Evolutionary conservation across 2,329 filamentous ascomycete genomes (phyloP), one percentile per base, ranked within the genome.

Genomic region (Alternaria consortialis): DNA sequence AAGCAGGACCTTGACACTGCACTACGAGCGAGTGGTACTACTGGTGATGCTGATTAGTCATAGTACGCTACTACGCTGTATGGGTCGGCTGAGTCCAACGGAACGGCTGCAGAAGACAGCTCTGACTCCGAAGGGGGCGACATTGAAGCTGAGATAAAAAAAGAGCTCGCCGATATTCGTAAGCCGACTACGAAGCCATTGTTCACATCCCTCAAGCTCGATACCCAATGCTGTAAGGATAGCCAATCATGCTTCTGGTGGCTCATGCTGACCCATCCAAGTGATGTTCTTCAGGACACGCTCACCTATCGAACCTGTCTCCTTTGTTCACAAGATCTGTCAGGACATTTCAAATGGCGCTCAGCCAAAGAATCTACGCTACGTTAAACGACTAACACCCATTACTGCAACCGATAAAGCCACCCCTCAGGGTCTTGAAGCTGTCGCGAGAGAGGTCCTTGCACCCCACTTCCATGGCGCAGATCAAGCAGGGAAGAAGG

Each of bases 141-240:
- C 68, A 92, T 95, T 68, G 91, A 93, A 73, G 84, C 87, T 5
- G 86, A 88, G 29, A 92, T 95, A 67, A 77, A 87, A 68, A 88
- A 88, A 73, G 92, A 95, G 78, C 77, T 95, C n/a, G 85, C 84
- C 29, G 83, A 81, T 2, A 85, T 93, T 69, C 87, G 86, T 62
- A 83, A 81, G 66, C 82, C 83, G 61, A 72, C 74, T 54, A 77
- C 75, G 27, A 80, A 82, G 58, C 82, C 82, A 56, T 77, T 84
- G 15, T 88, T 87, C 71, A 82, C 82, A 57, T 79, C 82, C 8
- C 77, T 88, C 61, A 84, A 80, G 66, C 68, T 88, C 44, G 84
- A 87, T 32, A 83, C 86, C 55, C 84, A 85, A 53, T 86, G 84
- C 74, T 79, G 84, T 85, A 76, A 74, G 83, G 70, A 56, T 43